phyloP scores from a whole-genome alignment of 495 filamentous ascomycete species.

The Penicillium antarcticum region DNA sequence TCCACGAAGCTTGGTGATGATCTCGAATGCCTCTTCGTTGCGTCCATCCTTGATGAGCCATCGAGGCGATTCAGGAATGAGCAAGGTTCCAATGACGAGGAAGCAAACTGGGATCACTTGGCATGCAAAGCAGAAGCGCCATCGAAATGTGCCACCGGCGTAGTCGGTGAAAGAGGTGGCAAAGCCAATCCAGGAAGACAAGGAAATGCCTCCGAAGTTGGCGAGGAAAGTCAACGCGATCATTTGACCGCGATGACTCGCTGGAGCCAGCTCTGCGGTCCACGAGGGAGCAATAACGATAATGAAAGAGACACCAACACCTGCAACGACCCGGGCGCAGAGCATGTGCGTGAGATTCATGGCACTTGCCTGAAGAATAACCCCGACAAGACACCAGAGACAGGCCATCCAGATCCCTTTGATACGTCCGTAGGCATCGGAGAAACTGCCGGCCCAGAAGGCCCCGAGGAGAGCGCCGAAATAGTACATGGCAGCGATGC shows the following conservation, averaged over 20 bases:
- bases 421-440: conserved; percentile 46
- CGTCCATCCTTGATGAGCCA: conserved; percentile 35
- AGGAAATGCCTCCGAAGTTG: conserved; percentile 52
- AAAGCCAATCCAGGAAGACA: conserved; percentile 58
- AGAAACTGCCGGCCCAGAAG: conserved; percentile 44
- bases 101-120: conserved; percentile 48
- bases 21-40: conserved; percentile 42
- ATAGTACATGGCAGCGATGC: conserved; percentile 55
- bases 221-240: conserved; percentile 36
- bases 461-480: conserved; percentile 46
- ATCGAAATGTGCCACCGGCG: conserved; percentile 39
- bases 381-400: conserved; percentile 41
- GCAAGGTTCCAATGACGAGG: conserved; percentile 38
- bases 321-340: conserved; percentile 46
- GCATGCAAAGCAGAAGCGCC: conserved; percentile 53
- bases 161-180: conserved; percentile 35
- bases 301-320: conserved; percentile 51
- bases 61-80: conserved; percentile 42
- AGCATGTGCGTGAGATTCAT: conserved; percentile 52
- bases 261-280: conserved; percentile 8
- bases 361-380: conserved; percentile 41
- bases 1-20: conserved; percentile 50
- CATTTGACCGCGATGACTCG: conserved; percentile 2
- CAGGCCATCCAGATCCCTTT: conserved; percentile 43
- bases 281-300: conserved; percentile 53